Evolutionary conservation across 2,329 filamentous ascomycete species (phyloP).

Genomic region (Colletotrichum lentis): DNA sequence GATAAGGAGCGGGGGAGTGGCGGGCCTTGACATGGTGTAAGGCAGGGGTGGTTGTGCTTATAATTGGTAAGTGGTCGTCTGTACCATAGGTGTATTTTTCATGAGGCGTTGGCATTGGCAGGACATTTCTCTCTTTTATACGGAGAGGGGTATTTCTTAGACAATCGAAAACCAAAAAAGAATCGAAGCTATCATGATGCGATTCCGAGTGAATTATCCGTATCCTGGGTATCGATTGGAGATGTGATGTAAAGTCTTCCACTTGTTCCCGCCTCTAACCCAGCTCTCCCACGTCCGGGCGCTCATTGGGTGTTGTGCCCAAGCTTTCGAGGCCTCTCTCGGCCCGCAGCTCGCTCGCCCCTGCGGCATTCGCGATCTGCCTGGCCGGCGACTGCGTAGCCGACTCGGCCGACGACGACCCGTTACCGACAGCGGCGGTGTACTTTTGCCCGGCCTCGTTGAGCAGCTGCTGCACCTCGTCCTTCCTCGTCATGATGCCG

Average conservation of each 20-base stretch:
- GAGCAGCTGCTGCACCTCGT: constrained; percentile 80
- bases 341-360: constrained; percentile 41
- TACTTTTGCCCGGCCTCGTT: constrained; percentile 79
- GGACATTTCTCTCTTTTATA: constrained; percentile 40
- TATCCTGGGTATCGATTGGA: constrained; percentile 41
- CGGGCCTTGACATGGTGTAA: constrained; percentile 10
- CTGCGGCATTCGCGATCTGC: constrained; percentile 32
- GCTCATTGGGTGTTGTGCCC: constrained; percentile 53
- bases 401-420: constrained; percentile 19
- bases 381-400: constrained; percentile 36
- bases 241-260: not conserved
- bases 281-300: constrained; percentile 44
- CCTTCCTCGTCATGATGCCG: constrained; percentile 73
- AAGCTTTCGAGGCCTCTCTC: constrained; percentile 59
- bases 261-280: constrained; percentile 32
- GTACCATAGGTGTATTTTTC: constrained; percentile 45
- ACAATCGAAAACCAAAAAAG: constrained; percentile 37
- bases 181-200: constrained; percentile 32
- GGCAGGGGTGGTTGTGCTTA: constrained; percentile 34
- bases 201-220: not conserved
- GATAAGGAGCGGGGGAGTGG: not conserved
- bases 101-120: constrained; percentile 42
- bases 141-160: constrained; percentile 39
- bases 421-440: constrained; percentile 52
- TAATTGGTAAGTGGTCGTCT: constrained; percentile 39